A percentile compares a stretch with the other conserved stretches of the same genome.
Conservation (phyloP, 305 asterid species). For the Lippia alba region DNA sequence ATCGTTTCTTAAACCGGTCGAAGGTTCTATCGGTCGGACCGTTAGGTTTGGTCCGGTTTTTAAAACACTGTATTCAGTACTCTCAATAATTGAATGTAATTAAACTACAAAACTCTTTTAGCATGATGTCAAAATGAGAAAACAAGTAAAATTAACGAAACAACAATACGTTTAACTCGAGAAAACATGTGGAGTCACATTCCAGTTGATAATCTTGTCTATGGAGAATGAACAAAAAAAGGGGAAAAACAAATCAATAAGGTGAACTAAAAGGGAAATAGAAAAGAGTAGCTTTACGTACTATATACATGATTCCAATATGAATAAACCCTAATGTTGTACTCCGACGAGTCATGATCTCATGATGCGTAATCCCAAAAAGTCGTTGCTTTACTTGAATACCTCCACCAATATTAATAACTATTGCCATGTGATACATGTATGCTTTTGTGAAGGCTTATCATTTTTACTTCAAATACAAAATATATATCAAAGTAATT, state of each 20-base stretch:
- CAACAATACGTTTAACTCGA: too few relatives aligned
- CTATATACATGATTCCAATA: neutral
- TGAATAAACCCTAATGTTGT: constrained; percentile 1
- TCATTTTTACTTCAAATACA: neutral
- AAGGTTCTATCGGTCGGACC: too few relatives aligned
- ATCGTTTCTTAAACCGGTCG: too few relatives aligned
- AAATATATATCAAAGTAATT: constrained; percentile 17
- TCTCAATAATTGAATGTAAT: too few relatives aligned
- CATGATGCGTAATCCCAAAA: constrained; percentile 3
- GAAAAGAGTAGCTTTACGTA: neutral
- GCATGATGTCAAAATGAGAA: too few relatives aligned
- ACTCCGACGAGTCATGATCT: neutral
- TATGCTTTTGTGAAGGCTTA: neutral
- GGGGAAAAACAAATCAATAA: neutral
- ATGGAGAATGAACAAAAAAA: neutral
- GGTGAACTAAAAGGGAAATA: neutral
- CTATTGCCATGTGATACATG: constrained; percentile 34
- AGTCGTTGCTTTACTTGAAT: constrained; percentile 7
- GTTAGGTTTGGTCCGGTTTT: too few relatives aligned
- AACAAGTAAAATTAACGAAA: too few relatives aligned
- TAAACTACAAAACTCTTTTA: too few relatives aligned
- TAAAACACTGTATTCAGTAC: too few relatives aligned
- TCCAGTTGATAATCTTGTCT: neutral
- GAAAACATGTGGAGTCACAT: too few relatives aligned
- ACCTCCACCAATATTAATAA: constrained; percentile 20